These are phyloP conservation scores for Sisymbrium irio DNA, from an alignment of 345 rosid genomes.

Conservation along the genomic window DNA sequence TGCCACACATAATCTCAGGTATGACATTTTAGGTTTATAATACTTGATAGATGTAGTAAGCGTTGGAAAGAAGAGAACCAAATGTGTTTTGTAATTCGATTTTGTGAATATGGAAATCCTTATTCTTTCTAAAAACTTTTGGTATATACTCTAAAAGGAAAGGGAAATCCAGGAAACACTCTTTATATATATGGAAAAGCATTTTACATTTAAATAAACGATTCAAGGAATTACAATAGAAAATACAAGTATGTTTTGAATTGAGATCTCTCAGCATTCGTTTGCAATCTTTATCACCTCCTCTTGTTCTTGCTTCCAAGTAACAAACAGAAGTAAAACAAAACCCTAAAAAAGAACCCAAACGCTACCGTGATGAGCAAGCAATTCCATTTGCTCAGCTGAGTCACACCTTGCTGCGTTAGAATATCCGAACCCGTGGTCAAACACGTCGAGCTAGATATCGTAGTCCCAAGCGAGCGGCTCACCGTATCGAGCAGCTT, in stretches of 20 bases:
- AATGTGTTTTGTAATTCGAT: slow-evolving; percentile 30
- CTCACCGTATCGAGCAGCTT: slow-evolving; percentile 51
- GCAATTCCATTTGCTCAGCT: slow-evolving; percentile 79
- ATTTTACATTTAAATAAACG: background rate
- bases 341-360: slow-evolving; percentile 81
- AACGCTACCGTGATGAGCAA: slow-evolving; percentile 76
- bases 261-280: background rate
- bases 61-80: background rate
- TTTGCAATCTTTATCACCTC: slow-evolving; percentile 35
- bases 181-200: background rate
- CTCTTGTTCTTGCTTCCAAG: slow-evolving; percentile 93
- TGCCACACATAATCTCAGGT: slow-evolving; percentile 27
- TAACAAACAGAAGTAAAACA: slow-evolving; percentile 75
- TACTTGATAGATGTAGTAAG: slow-evolving; percentile 24
- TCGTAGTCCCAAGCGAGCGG: slow-evolving; percentile 50
- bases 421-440: slow-evolving; percentile 71
- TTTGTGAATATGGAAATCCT: slow-evolving; percentile 24
- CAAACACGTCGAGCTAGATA: slow-evolving; percentile 76
- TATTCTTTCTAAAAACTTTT: slow-evolving; percentile 8
- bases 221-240: slow-evolving; percentile 15
- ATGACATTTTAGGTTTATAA: slow-evolving; percentile 29
- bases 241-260: slow-evolving; percentile 11
- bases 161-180: slow-evolving; percentile 6
- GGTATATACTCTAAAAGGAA: background rate
- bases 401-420: slow-evolving; percentile 63